A percentile compares a stretch with the other conserved stretches of the same genome.
phyloP scores from a whole-genome alignment of 1,284 basidiomycete species.

The Chalciporus sp. region DNA sequence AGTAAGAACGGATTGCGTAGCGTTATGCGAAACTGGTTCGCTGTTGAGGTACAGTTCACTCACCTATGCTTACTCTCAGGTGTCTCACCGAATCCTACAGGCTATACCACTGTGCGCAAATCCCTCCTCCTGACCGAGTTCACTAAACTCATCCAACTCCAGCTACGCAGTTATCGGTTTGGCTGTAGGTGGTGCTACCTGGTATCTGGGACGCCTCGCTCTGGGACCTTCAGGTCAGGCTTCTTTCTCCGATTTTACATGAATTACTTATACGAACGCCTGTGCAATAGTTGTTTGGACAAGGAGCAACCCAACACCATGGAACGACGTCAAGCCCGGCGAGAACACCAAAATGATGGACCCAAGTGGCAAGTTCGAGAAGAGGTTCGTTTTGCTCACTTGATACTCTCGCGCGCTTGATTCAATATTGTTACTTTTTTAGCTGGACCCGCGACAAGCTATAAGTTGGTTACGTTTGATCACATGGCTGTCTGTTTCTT shows the following conservation, averaged over 20 bases:
- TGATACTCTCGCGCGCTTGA: neutral
- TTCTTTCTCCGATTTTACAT: slow-evolving; percentile 9
- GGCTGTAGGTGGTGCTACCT: slow-evolving; percentile 64
- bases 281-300: slow-evolving; percentile 70
- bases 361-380: slow-evolving; percentile 73
- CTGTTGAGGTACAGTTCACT: slow-evolving; percentile 64
- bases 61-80: neutral
- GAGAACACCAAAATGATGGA: slow-evolving; percentile 71
- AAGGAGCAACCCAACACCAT: slow-evolving; percentile 77
- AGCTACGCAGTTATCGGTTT: slow-evolving; percentile 74
- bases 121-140: slow-evolving; percentile 12
- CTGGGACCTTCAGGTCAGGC: slow-evolving; percentile 64
- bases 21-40: slow-evolving; percentile 79
- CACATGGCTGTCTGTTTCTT: slow-evolving; percentile 7
- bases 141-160: slow-evolving; percentile 15
- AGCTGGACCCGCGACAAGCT: slow-evolving; percentile 76
- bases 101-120: slow-evolving; percentile 74
- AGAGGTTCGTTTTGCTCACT: slow-evolving; percentile 48
- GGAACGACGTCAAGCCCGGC: slow-evolving; percentile 73
- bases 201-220: slow-evolving; percentile 75
- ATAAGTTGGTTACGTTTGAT: slow-evolving; percentile 36
- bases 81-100: slow-evolving; percentile 38
- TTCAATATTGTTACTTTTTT: slow-evolving; percentile 11
- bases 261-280: neutral
- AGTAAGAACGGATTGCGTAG: slow-evolving; percentile 21